Percentiles rank a stretch among this genome's conserved stretches.
Evolutionary conservation across 768 basidiomycete genomes (phyloP).

Genomic region (Chiua virens): DNA sequence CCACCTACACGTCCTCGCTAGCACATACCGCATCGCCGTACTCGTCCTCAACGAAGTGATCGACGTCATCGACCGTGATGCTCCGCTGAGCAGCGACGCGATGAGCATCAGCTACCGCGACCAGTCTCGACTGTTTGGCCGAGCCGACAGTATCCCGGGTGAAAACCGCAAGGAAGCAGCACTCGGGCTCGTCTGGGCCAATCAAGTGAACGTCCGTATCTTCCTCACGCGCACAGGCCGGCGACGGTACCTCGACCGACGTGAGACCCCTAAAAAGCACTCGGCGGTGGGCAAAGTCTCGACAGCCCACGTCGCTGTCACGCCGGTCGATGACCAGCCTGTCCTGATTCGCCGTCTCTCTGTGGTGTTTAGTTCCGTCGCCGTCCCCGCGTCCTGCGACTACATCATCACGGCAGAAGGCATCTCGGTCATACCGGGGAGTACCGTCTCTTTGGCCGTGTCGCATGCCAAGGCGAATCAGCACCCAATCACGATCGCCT

Average conservation of each 20-base stretch:
- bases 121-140: slow-evolving; percentile 77
- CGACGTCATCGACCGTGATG: slow-evolving; percentile 60
- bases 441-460: slow-evolving; percentile 8
- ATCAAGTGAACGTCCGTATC: slow-evolving; percentile 83
- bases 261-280: slow-evolving; percentile 29
- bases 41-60: slow-evolving; percentile 88
- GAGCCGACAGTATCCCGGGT: slow-evolving; percentile 56
- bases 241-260: slow-evolving; percentile 51
- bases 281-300: slow-evolving; percentile 11
- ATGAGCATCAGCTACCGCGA: slow-evolving; percentile 63
- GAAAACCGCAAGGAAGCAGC: slow-evolving; percentile 74
- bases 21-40: slow-evolving; percentile 62
- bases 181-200: slow-evolving; percentile 91
- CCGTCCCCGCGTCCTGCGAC: slow-evolving; percentile 60
- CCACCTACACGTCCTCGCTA: slow-evolving; percentile 70
- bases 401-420: slow-evolving; percentile 71
- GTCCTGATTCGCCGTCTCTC: slow-evolving; percentile 69
- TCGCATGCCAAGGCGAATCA: slow-evolving; percentile 1
- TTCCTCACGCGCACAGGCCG: slow-evolving; percentile 79
- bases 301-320: background rate
- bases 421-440: slow-evolving; percentile 38
- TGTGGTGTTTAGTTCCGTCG: slow-evolving; percentile 74
- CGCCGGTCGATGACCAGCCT: slow-evolving; percentile 39
- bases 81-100: slow-evolving; percentile 14
- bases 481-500: slow-evolving; percentile 9